phyloP scores from a whole-genome alignment of 2,329 filamentous ascomycete species.

The Fusarium heterosporum region DNA sequence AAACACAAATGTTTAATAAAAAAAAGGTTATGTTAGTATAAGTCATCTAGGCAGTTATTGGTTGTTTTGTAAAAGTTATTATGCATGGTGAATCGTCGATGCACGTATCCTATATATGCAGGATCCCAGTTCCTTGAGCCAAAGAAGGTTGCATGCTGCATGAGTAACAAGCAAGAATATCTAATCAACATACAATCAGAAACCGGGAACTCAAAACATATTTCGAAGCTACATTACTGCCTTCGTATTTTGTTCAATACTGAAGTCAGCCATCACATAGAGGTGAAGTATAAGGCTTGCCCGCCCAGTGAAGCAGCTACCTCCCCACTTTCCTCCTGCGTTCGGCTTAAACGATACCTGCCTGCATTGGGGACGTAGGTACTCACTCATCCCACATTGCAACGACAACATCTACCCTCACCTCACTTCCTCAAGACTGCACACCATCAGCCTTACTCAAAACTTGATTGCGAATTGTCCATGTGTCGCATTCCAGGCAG shows the following conservation, averaged over 20 bases:
- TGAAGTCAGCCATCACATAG: neutral
- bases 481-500: slow-evolving; percentile 31
- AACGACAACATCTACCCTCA: slow-evolving; percentile 20
- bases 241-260: neutral
- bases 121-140: neutral
- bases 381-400: slow-evolving; percentile 29
- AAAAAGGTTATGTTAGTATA: neutral
- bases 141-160: neutral
- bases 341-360: slow-evolving; percentile 23
- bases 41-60: neutral
- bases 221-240: neutral
- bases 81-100: neutral
- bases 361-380: no score
- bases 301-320: slow-evolving; percentile 2
- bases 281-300: neutral
- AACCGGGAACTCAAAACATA: neutral
- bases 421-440: slow-evolving; percentile 1
- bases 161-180: neutral
- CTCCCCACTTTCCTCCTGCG: slow-evolving; percentile 39
- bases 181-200: neutral
- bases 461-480: slow-evolving; percentile 15
- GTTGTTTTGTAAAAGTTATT: neutral
- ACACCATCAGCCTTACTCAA: slow-evolving; percentile 4
- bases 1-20: no score
- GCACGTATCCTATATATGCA: neutral